Evolutionary conservation across 345 rosid species (phyloP).

Genomic region (Hibiscus mutabilis): DNA sequence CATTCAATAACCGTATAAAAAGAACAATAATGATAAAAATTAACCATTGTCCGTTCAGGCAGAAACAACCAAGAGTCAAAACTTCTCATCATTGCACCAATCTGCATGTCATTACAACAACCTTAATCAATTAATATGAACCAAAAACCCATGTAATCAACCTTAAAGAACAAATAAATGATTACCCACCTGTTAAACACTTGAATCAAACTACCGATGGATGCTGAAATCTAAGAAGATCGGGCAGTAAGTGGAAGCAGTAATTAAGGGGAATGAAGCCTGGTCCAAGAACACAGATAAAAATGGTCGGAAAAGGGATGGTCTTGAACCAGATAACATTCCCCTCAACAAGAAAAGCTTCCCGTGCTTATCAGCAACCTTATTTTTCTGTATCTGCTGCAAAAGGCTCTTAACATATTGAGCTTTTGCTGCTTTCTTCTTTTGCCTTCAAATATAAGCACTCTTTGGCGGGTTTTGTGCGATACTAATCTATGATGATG

Average conservation of each 20-base stretch:
- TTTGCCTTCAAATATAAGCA: not conserved
- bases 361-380: not conserved
- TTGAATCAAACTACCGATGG: too few species aligned
- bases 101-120: constrained; percentile 10
- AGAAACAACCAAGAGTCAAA: constrained; percentile 11
- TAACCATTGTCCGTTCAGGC: not conserved
- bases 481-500: constrained; percentile 10
- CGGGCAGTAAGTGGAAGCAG: constrained; percentile 20
- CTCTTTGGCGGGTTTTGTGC: constrained; percentile 5
- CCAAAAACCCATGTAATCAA: constrained; percentile 1
- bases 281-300: constrained; percentile 48
- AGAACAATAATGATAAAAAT: not conserved
- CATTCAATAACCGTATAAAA: not conserved
- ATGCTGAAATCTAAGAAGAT: not conserved
- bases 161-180: not conserved
- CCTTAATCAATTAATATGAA: not conserved
- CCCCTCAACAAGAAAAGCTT: constrained; percentile 52
- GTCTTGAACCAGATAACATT: constrained; percentile 58
- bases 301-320: not conserved
- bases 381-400: too few species aligned
- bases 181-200: not conserved
- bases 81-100: constrained; percentile 19
- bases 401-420: too few species aligned
- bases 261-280: constrained; percentile 89
- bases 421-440: too few species aligned